phyloP scores from a whole-genome alignment of 495 filamentous ascomycete species.

The Chaetomium cochliodes region DNA sequence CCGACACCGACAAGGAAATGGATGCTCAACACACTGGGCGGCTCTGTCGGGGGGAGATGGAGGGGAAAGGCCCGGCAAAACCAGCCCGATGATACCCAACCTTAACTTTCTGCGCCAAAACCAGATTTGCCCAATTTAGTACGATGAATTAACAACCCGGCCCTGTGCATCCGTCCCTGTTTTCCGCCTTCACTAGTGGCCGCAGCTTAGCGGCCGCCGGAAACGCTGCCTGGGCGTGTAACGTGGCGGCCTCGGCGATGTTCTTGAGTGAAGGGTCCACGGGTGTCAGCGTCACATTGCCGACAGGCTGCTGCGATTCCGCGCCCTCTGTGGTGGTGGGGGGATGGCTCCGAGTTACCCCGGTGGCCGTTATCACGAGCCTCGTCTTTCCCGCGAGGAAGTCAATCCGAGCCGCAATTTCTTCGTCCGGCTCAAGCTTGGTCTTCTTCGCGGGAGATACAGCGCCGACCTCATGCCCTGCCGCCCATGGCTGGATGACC shows the following conservation, averaged over 20 bases:
- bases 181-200: background rate
- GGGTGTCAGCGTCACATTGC: background rate
- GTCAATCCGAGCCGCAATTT: background rate
- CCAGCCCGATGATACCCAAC: background rate
- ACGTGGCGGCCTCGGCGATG: too few species aligned
- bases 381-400: too few species aligned
- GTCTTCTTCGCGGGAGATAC: background rate
- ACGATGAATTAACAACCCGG: background rate
- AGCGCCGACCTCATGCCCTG: background rate
- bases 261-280: background rate
- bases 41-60: background rate
- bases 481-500: background rate
- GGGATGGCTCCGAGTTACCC: too few species aligned
- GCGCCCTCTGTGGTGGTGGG: too few species aligned
- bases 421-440: background rate
- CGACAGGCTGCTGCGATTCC: background rate
- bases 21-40: constrained; percentile 3
- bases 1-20: background rate
- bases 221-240: background rate
- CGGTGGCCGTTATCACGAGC: too few species aligned
- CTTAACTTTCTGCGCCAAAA: background rate
- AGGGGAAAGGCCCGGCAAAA: background rate
- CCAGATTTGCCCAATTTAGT: constrained; percentile 5
- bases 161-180: background rate
- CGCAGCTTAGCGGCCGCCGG: background rate